Base-by-base conservation (phyloP, 805 yeast species). In the Zygoascus flipseniorum region DNA sequence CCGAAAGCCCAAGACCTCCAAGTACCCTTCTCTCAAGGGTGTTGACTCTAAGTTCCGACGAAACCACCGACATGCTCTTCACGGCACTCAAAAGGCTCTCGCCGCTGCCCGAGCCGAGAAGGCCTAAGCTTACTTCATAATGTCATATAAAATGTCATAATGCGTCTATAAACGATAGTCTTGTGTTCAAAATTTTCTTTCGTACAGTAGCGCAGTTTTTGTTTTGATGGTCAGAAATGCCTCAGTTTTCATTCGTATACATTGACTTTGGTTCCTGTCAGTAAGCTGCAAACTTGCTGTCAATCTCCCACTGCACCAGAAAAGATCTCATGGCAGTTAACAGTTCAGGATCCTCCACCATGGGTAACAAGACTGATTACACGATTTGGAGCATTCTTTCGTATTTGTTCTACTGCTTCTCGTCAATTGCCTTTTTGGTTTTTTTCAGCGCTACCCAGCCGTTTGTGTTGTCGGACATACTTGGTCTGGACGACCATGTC, bases 21-120 rank as follows among this genome's bases (percentile, higher is more conserved):
- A 88, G 82, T 89, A 92, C 85, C 96, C 97, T 68, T 90, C 98
- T 65, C 82, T 89, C 78, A 92, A 88, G 81, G 96, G 96, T 83
- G 97, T 92, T 76, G 98, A 93, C 78, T 84, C 99, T 75, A 93
- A 93, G 86, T 93, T 93, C 96, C 84, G 83, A 75, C 86, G 98
- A 81, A 93, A 93, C 95, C 98, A 92, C 93, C 90, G 87, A 80
- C 87, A 83, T 79, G 98, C 97, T 79, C 83, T 89, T 73, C 97
- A 86, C 79, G 99, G 99, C 78, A 89, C 96, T 68, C 89, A 87
- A 68, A 89, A 83, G 81, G 92, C 90, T 68, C 82, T 89, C 73
- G 95, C 95, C 74, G 88, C 84, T 71, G 82, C 82, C 65, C 78
- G 80, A 69, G 49, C 49, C 20, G 20, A 42, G 26, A 42, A 35